Evolutionary conservation across 1,284 basidiomycete species (phyloP).

Genomic region (Lentinula novae-zelandiae): DNA sequence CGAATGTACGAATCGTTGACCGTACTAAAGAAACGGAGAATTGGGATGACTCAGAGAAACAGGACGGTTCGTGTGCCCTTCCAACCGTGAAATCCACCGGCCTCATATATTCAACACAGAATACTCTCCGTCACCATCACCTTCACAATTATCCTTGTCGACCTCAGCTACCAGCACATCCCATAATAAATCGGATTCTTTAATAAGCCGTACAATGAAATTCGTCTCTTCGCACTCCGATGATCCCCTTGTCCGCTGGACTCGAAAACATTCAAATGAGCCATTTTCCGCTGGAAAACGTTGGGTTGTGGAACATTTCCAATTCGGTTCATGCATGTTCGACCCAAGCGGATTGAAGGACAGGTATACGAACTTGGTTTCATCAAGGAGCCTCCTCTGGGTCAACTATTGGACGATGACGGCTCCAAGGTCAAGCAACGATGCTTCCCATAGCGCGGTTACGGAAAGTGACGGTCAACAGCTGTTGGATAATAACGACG

Average conservation of each 20-base stretch:
- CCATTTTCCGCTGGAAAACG: constrained; percentile 42
- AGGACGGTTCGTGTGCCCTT: constrained; percentile 22
- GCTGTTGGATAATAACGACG: constrained; percentile 10
- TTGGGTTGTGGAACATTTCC: constrained; percentile 50
- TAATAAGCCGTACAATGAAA: constrained; percentile 31
- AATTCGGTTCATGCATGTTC: constrained; percentile 55
- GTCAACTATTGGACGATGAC: constrained; percentile 55
- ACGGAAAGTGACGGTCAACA: not conserved
- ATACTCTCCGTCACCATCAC: not conserved
- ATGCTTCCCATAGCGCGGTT: not conserved
- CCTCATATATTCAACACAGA: not conserved
- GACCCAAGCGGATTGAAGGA: constrained; percentile 43
- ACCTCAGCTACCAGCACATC: constrained; percentile 1
- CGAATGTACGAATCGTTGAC: constrained; percentile 40
- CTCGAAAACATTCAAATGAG: constrained; percentile 46
- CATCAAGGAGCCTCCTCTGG: constrained; percentile 42
- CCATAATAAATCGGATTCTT: constrained; percentile 11
- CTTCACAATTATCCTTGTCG: not conserved
- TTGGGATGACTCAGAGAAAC: constrained; percentile 33
- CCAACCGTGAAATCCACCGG: not conserved
- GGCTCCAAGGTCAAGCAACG: constrained; percentile 13
- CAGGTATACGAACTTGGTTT: constrained; percentile 41
- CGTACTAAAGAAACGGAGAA: constrained; percentile 39
- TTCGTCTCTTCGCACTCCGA: constrained; percentile 37
- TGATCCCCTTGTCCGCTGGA: constrained; percentile 40